Percentiles rank a stretch among this genome's conserved stretches.
phyloP scores from a whole-genome alignment of 1,284 basidiomycete genomes.

The Hemileia vastatrix region DNA sequence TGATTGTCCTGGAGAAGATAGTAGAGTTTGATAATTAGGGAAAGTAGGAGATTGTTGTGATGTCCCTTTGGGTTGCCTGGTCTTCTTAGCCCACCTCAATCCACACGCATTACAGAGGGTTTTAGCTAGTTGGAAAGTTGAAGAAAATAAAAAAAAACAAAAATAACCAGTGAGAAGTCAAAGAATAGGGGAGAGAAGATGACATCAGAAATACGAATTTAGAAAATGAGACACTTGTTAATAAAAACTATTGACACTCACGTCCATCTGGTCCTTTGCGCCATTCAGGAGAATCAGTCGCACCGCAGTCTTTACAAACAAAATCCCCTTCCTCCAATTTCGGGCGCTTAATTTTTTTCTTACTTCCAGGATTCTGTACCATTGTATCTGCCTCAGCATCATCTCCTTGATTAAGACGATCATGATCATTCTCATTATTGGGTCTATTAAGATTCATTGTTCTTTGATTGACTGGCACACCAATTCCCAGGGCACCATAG shows the following conservation, averaged over 20 bases:
- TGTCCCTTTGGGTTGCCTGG: no score
- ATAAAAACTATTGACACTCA: constrained; percentile 33
- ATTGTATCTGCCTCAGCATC: no score
- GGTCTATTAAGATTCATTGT: no score
- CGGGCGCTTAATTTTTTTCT: neutral
- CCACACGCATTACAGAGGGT: constrained; percentile 34
- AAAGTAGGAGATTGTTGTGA: no score
- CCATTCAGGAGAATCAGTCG: constrained; percentile 41
- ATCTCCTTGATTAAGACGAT: no score
- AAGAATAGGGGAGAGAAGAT: neutral
- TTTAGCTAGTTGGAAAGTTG: no score
- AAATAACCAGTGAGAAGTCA: neutral
- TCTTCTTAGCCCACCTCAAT: constrained; percentile 40
- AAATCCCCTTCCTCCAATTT: constrained; percentile 34
- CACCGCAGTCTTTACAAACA: constrained; percentile 40
- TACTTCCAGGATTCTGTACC: no score
- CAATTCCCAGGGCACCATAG: constrained; percentile 34
- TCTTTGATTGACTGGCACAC: no score
- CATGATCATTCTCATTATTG: no score
- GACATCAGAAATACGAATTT: neutral
- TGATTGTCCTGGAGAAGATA: no score
- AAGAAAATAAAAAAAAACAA: neutral
- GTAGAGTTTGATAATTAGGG: no score
- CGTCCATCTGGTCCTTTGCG: constrained; percentile 39
- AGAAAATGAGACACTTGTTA: neutral